These are phyloP conservation scores for Teratosphaeria pseudoeucalypti DNA, from an alignment of 2,329 filamentous ascomycete species.

Conservation along the genomic window DNA sequence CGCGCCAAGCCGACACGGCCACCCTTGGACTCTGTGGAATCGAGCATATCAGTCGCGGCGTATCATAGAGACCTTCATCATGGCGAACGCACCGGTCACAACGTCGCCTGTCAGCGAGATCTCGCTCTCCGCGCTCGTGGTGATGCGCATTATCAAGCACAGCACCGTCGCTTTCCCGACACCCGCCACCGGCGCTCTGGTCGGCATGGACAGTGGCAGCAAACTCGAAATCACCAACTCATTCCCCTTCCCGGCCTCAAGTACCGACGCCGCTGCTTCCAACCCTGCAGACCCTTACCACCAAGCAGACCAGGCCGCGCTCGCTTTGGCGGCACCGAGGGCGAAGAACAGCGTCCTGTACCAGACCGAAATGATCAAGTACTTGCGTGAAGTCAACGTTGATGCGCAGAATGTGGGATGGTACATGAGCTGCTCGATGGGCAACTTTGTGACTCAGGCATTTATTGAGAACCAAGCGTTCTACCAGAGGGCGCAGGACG, in stretches of 20 bases:
- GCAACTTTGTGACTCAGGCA: slow-evolving; percentile 90
- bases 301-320: slow-evolving; percentile 58
- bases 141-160: slow-evolving; percentile 98
- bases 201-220: slow-evolving; percentile 80
- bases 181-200: slow-evolving; percentile 76
- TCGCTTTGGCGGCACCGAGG: slow-evolving; percentile 79
- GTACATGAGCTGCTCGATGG: slow-evolving; percentile 98
- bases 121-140: slow-evolving; percentile 89
- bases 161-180: slow-evolving; percentile 81
- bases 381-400: slow-evolving; percentile 92
- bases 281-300: slow-evolving; percentile 55
- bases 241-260: slow-evolving; percentile 85
- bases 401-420: slow-evolving; percentile 97
- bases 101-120: slow-evolving; percentile 55
- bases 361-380: slow-evolving; percentile 94
- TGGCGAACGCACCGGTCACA: background rate
- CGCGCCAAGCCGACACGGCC: background rate
- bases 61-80: background rate
- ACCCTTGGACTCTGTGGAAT: background rate
- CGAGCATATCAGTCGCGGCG: slow-evolving; percentile 6
- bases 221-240: slow-evolving; percentile 85
- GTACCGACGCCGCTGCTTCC: slow-evolving; percentile 34
- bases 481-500: slow-evolving; percentile 88
- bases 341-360: slow-evolving; percentile 83
- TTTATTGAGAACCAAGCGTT: slow-evolving; percentile 97